A percentile compares a stretch with the other conserved stretches of the same genome.
phyloP scores from a whole-genome alignment of 306 rosid species.

The Sicyos edulis region DNA sequence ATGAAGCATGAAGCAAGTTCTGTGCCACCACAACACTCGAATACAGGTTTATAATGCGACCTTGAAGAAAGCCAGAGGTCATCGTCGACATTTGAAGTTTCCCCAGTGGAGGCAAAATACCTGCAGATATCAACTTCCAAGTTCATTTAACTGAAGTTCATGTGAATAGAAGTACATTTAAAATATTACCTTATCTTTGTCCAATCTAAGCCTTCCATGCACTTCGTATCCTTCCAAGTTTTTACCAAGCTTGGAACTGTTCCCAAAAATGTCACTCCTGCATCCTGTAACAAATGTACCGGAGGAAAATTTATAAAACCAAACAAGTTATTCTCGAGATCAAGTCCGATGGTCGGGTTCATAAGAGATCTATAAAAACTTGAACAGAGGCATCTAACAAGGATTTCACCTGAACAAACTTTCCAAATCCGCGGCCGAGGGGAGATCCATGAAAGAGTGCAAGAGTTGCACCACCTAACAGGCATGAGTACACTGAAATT shows the following conservation, averaged over 20 bases:
- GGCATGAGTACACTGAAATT: slow-evolving; percentile 51
- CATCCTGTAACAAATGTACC: slow-evolving; percentile 51
- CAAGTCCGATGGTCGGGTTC: background rate
- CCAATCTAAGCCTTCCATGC: slow-evolving; percentile 87
- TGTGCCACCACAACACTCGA: slow-evolving; percentile 77
- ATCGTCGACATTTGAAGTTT: slow-evolving; percentile 71
- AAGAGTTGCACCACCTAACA: slow-evolving; percentile 70
- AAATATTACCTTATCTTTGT: slow-evolving; percentile 62
- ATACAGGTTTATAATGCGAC: slow-evolving; percentile 56
- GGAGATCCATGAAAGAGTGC: slow-evolving; percentile 98
- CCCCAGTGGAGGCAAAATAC: slow-evolving; percentile 57
- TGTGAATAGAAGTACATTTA: background rate
- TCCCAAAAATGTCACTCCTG: slow-evolving; percentile 77
- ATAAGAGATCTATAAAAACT: background rate
- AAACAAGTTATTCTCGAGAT: background rate
- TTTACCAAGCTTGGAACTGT: slow-evolving; percentile 93
- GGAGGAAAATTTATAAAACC: background rate
- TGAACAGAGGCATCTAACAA: background rate
- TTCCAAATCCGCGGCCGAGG: slow-evolving; percentile 75
- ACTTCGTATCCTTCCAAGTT: slow-evolving; percentile 68
- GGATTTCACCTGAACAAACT: slow-evolving; percentile 73
- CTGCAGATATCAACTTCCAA: slow-evolving; percentile 35
- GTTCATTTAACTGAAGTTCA: background rate
- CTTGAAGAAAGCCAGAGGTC: slow-evolving; percentile 88
- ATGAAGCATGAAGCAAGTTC: slow-evolving; percentile 70